A percentile compares a stretch with the other conserved stretches of the same genome.
Evolutionary conservation across 257 asterid species (phyloP).

Genomic region (Prunella vulgaris): DNA sequence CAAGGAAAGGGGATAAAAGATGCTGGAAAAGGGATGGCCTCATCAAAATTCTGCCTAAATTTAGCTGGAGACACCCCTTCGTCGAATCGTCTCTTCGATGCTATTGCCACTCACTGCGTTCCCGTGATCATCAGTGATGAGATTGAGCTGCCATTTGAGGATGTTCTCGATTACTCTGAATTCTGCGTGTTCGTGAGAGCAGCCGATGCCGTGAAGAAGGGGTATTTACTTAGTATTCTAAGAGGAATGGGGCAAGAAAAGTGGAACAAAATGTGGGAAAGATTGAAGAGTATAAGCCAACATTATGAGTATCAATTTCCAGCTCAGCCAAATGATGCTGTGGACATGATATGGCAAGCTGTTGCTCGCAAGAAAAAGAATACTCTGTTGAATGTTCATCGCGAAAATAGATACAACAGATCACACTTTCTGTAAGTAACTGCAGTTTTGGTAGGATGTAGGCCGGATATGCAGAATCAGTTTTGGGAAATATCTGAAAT

Average conservation of each 20-base stretch:
- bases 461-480: not conserved
- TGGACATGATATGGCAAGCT: slow-evolving; percentile 91
- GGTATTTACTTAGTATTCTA: slow-evolving; percentile 59
- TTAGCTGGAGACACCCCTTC: slow-evolving; percentile 95
- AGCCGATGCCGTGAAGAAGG: slow-evolving; percentile 53
- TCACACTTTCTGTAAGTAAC: slow-evolving; percentile 21
- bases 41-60: slow-evolving; percentile 75
- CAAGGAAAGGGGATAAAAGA: slow-evolving; percentile 46
- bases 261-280: slow-evolving; percentile 82
- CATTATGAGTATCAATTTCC: slow-evolving; percentile 71
- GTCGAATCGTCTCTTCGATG: slow-evolving; percentile 81
- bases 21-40: slow-evolving; percentile 71
- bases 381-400: slow-evolving; percentile 37
- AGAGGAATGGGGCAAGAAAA: slow-evolving; percentile 45
- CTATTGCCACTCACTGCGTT: slow-evolving; percentile 77
- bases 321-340: slow-evolving; percentile 61
- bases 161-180: slow-evolving; percentile 61
- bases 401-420: slow-evolving; percentile 55
- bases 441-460: not conserved
- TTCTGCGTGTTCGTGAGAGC: slow-evolving; percentile 64
- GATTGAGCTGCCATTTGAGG: slow-evolving; percentile 80
- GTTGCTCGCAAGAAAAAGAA: slow-evolving; percentile 44
- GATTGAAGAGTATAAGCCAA: slow-evolving; percentile 36
- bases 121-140: slow-evolving; percentile 90
- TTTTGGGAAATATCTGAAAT: not conserved